Conservation (phyloP, 2,329 filamentous ascomycete species). For the Myotisia sp. region DNA sequence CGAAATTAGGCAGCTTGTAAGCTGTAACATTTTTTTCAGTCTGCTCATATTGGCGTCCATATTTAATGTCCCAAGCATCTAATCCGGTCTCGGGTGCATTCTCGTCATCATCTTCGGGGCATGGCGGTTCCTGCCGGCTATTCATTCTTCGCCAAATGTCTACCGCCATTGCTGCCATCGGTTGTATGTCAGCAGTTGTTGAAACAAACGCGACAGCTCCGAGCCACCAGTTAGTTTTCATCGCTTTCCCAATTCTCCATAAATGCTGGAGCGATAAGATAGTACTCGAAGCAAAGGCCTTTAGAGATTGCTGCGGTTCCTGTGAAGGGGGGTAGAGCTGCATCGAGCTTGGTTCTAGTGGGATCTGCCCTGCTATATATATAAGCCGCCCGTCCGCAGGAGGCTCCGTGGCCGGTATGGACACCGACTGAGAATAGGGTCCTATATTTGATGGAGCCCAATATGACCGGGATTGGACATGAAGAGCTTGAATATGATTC, state of each 20-base stretch:
- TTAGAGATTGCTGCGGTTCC: slow-evolving; percentile 11
- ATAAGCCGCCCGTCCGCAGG: too few species aligned
- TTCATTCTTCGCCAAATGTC: slow-evolving; percentile 34
- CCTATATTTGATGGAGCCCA: slow-evolving; percentile 98
- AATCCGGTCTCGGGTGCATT: slow-evolving; percentile 36
- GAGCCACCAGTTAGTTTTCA: slow-evolving; percentile 59
- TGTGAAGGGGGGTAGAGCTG: slow-evolving; percentile 19
- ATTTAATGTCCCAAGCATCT: slow-evolving; percentile 40
- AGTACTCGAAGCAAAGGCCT: slow-evolving; percentile 44
- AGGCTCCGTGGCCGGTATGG: slow-evolving; percentile 30
- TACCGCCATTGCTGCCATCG: slow-evolving; percentile 26
- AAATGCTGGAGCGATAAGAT: slow-evolving; percentile 74
- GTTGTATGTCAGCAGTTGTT: slow-evolving; percentile 19
- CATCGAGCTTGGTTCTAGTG: slow-evolving; percentile 72
- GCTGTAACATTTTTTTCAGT: slow-evolving; percentile 15
- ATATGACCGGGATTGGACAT: slow-evolving; percentile 87
- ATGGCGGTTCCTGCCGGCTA: slow-evolving; percentile 9
- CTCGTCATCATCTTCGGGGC: slow-evolving; percentile 21
- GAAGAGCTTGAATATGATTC: slow-evolving; percentile 42
- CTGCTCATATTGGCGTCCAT: slow-evolving; percentile 38
- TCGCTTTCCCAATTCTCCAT: slow-evolving; percentile 62
- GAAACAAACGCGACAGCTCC: slow-evolving; percentile 63
- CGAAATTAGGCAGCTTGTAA: slow-evolving; percentile 17
- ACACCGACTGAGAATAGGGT: slow-evolving; percentile 82
- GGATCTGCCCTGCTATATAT: slow-evolving; percentile 80